phyloP scores from a whole-genome alignment of 2,329 filamentous ascomycete species.

The Penicillium frequentans region DNA sequence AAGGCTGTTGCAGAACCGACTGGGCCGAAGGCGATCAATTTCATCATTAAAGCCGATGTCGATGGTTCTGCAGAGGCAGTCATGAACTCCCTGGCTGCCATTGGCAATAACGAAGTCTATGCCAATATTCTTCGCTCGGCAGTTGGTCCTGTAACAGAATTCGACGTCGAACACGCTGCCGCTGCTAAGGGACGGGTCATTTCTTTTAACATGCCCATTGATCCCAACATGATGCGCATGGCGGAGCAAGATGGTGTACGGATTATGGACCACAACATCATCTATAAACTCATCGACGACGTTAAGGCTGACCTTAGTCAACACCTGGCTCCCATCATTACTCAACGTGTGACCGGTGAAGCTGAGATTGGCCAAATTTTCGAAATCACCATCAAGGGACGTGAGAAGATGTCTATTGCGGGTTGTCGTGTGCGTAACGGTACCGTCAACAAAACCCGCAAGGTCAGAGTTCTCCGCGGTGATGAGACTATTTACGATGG shows the following conservation, averaged over 20 bases:
- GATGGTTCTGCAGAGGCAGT: conserved; percentile 93
- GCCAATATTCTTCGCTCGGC: conserved; percentile 74
- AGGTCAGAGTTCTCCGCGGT: conserved; percentile 70
- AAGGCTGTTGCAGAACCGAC: conserved; percentile 42
- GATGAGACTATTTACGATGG: conserved; percentile 77
- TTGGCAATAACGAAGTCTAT: conserved; percentile 82
- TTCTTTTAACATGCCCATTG: conserved; percentile 78
- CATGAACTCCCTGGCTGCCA: conserved; percentile 68
- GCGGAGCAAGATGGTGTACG: conserved; percentile 71
- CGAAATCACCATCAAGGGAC: conserved; percentile 74
- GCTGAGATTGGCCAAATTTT: conserved; percentile 84
- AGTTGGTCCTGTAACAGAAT: conserved; percentile 78
- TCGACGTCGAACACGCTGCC: conserved; percentile 83
- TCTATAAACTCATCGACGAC: conserved; percentile 53
- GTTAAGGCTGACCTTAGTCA: conserved; percentile 63
- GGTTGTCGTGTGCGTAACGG: conserved; percentile 88
- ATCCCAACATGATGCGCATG: conserved; percentile 65
- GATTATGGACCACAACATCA: conserved; percentile 77
- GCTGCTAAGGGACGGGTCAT: conserved; percentile 74
- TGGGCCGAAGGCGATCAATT: conserved; percentile 64
- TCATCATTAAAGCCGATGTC: conserved; percentile 90
- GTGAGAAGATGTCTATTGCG: conserved; percentile 72
- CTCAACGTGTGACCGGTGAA: conserved; percentile 75
- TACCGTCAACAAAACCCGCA: conserved; percentile 60
- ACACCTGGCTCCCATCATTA: conserved; percentile 66